A percentile compares a stretch with the other conserved stretches of the same genome.
Conservation (phyloP, 116 monocot genomes). For the Phalaenopsis hybrid region DNA sequence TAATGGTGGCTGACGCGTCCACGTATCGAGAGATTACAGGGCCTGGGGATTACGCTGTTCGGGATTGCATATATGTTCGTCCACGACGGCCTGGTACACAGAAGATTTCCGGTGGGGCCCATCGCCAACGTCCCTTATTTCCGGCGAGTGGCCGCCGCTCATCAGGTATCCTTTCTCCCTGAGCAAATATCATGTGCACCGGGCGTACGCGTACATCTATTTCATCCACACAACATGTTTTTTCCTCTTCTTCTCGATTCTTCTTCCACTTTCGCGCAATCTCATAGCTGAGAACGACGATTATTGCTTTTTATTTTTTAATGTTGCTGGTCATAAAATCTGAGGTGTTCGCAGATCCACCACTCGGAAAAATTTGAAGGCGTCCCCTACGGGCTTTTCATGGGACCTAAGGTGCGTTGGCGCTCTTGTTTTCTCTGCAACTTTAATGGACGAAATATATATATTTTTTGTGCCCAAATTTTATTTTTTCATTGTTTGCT, state of each 20-base stretch:
- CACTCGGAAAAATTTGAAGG: slow-evolving; percentile 79
- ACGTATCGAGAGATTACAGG: slow-evolving; percentile 9
- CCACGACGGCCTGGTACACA: slow-evolving; percentile 48
- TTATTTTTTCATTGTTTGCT: background rate
- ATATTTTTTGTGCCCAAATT: background rate
- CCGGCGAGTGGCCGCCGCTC: slow-evolving; percentile 39
- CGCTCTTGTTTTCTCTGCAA: background rate
- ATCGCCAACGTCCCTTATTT: slow-evolving; percentile 46
- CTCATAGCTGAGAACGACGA: background rate
- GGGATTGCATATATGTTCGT: slow-evolving; percentile 55
- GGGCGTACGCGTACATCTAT: too few species aligned
- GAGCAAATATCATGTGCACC: too few species aligned
- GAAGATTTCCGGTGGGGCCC: slow-evolving; percentile 41
- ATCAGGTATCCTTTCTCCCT: slow-evolving; percentile 1
- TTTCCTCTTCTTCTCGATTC: background rate
- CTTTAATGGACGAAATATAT: too few species aligned
- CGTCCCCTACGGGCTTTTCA: slow-evolving; percentile 82
- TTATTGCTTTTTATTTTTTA: background rate
- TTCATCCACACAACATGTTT: too few species aligned
- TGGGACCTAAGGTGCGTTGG: slow-evolving; percentile 68
- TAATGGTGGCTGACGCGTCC: too few species aligned
- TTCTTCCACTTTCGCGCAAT: background rate
- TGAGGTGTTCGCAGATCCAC: slow-evolving; percentile 48
- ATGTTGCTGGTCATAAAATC: background rate
- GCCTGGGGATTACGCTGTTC: slow-evolving; percentile 43